A percentile compares a stretch with the other conserved stretches of the same genome.
phyloP scores from a whole-genome alignment of 495 filamentous ascomycete genomes.

The Mytilinidion resinicola region DNA sequence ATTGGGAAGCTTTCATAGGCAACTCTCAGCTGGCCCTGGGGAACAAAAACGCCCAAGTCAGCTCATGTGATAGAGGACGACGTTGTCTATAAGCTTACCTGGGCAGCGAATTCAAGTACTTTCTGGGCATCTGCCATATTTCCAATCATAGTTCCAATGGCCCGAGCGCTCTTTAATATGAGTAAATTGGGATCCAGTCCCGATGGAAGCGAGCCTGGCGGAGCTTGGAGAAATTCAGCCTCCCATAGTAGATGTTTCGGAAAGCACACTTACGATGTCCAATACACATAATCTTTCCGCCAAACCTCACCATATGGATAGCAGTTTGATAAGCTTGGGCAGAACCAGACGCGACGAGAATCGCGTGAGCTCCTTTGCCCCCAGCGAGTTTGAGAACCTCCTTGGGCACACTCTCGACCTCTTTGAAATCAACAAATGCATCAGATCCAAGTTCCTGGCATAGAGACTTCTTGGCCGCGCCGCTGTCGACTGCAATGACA shows the following conservation, averaged over 20 bases:
- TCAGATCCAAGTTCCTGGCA: constrained; percentile 23
- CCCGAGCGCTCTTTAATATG: constrained; percentile 19
- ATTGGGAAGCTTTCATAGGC: constrained; percentile 28
- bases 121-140: constrained; percentile 26
- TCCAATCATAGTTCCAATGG: constrained; percentile 26
- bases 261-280: constrained; percentile 8
- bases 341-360: constrained; percentile 26
- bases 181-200: constrained; percentile 23
- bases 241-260: too few relatives aligned
- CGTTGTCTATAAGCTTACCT: too few relatives aligned
- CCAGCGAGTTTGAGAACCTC: constrained; percentile 23
- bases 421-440: constrained; percentile 27
- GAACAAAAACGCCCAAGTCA: background rate
- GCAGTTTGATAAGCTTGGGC: constrained; percentile 10
- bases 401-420: constrained; percentile 8
- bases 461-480: constrained; percentile 23
- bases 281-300: constrained; percentile 29
- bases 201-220: constrained; percentile 16
- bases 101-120: constrained; percentile 23
- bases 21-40: constrained; percentile 23
- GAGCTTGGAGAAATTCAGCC: background rate
- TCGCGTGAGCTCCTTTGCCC: constrained; percentile 28
- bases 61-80: too few relatives aligned
- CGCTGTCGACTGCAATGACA: constrained; percentile 4
- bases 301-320: constrained; percentile 10